phyloP scores from a whole-genome alignment of 768 basidiomycete genomes.

The Boletus rubropictus region DNA sequence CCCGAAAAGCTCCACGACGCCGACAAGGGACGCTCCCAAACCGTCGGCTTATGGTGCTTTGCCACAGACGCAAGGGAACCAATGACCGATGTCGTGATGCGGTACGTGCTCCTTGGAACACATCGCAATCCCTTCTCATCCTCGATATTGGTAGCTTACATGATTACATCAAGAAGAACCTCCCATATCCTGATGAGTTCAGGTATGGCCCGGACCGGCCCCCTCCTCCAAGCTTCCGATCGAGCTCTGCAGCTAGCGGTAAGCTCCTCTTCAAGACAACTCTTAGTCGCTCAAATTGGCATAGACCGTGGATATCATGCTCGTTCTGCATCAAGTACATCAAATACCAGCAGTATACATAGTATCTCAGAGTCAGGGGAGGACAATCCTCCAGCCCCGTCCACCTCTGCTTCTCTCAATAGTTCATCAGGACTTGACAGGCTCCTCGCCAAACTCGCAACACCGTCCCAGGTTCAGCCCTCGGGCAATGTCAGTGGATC shows the following conservation, averaged over 20 bases:
- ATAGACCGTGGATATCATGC: constrained; percentile 24
- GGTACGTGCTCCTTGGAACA: constrained; percentile 37
- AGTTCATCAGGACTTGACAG: constrained; percentile 38
- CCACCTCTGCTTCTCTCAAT: constrained; percentile 12
- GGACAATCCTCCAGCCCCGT: constrained; percentile 7
- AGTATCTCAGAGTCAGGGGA: constrained; percentile 32
- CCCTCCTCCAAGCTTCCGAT: constrained; percentile 51
- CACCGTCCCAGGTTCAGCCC: constrained; percentile 14
- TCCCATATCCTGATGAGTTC: constrained; percentile 67
- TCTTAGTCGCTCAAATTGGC: constrained; percentile 4
- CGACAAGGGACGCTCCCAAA: constrained; percentile 52
- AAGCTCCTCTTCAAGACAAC: background rate
- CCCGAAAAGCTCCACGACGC: constrained; percentile 40
- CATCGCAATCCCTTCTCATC: background rate
- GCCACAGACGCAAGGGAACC: constrained; percentile 64
- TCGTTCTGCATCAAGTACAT: constrained; percentile 31
- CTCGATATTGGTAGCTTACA: constrained; percentile 43
- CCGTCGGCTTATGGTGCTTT: constrained; percentile 73
- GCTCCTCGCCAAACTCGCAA: constrained; percentile 38
- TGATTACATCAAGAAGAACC: constrained; percentile 57
- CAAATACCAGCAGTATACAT: constrained; percentile 31
- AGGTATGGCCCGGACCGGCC: constrained; percentile 63
- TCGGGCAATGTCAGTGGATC: constrained; percentile 23
- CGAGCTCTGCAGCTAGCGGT: constrained; percentile 28
- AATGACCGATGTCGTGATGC: constrained; percentile 63